Evolutionary conservation across 345 rosid species (phyloP).

Genomic region (Excoecaria cochinchinensis): DNA sequence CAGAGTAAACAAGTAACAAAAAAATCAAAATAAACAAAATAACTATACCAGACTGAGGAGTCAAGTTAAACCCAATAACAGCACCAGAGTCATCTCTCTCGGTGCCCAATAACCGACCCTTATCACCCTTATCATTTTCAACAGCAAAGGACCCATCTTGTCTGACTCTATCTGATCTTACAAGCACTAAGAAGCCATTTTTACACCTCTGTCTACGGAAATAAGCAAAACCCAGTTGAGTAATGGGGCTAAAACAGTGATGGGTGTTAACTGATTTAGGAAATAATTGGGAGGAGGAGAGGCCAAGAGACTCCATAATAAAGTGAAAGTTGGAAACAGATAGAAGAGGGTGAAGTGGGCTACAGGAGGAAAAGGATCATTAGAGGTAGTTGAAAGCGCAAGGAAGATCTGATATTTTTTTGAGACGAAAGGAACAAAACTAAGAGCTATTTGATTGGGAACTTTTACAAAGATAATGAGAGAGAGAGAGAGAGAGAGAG

Average conservation of each 20-base stretch:
- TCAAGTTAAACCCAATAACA: slow-evolving; percentile 59
- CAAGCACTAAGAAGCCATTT: slow-evolving; percentile 31
- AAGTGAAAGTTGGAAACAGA: neutral
- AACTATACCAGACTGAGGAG: slow-evolving; percentile 45
- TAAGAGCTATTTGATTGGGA: neutral
- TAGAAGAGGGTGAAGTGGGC: neutral
- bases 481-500: neutral
- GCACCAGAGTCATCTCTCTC: slow-evolving; percentile 67
- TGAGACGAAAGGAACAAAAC: neutral
- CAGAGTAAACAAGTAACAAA: neutral
- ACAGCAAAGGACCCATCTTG: slow-evolving; percentile 25
- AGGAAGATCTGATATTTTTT: slow-evolving; percentile 1
- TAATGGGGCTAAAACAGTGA: slow-evolving; percentile 14
- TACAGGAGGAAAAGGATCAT: slow-evolving; percentile 18
- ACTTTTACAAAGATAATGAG: neutral
- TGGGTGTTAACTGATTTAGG: neutral
- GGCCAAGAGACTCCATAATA: slow-evolving; percentile 47
- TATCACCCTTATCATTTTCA: slow-evolving; percentile 25
- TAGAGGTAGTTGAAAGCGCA: neutral
- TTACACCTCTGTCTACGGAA: slow-evolving; percentile 21
- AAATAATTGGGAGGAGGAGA: slow-evolving; percentile 25
- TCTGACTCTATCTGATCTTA: slow-evolving; percentile 16
- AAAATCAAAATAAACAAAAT: slow-evolving; percentile 2
- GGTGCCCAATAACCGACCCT: slow-evolving; percentile 41
- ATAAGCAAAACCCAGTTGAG: slow-evolving; percentile 31